phyloP scores from a whole-genome alignment of 2,329 filamentous ascomycete genomes.

The Mollisia scopiformis region DNA sequence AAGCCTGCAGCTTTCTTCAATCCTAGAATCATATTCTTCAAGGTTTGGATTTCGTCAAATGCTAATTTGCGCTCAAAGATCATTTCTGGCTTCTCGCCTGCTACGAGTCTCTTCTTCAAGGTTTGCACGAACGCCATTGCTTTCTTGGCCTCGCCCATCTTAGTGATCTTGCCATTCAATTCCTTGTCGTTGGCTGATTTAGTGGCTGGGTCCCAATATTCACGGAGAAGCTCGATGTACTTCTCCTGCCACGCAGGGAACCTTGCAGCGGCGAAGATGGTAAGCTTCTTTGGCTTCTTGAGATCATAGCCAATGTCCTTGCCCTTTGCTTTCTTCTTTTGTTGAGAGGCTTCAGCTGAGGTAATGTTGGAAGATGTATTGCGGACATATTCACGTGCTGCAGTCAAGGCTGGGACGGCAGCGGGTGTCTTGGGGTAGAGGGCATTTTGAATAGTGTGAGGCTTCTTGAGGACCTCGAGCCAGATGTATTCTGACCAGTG shows the following conservation, averaged over 20 bases:
- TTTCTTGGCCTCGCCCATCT: conserved; percentile 91
- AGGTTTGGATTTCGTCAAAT: conserved; percentile 80
- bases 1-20: conserved; percentile 78
- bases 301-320: conserved; percentile 86
- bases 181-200: conserved; percentile 78
- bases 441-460: conserved; percentile 77
- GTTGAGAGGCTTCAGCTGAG: conserved; percentile 78
- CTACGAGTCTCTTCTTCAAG: conserved; percentile 81
- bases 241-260: conserved; percentile 93
- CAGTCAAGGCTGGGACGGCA: conserved; percentile 68
- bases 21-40: conserved; percentile 77
- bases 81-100: conserved; percentile 64
- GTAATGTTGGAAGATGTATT: conserved; percentile 75
- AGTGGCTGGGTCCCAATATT: conserved; percentile 66
- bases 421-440: conserved; percentile 72
- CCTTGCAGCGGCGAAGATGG: conserved; percentile 77
- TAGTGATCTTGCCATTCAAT: conserved; percentile 76
- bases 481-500: conserved; percentile 96
- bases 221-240: conserved; percentile 79
- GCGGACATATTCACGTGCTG: conserved; percentile 82
- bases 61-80: conserved; percentile 84
- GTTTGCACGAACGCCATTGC: conserved; percentile 95
- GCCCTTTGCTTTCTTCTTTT: conserved; percentile 92
- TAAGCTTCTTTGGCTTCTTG: conserved; percentile 88
- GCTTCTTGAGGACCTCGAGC: conserved; percentile 84